Evolutionary conservation across 495 filamentous ascomycete genomes (phyloP).

Genomic region (Daldinia concentrica): DNA sequence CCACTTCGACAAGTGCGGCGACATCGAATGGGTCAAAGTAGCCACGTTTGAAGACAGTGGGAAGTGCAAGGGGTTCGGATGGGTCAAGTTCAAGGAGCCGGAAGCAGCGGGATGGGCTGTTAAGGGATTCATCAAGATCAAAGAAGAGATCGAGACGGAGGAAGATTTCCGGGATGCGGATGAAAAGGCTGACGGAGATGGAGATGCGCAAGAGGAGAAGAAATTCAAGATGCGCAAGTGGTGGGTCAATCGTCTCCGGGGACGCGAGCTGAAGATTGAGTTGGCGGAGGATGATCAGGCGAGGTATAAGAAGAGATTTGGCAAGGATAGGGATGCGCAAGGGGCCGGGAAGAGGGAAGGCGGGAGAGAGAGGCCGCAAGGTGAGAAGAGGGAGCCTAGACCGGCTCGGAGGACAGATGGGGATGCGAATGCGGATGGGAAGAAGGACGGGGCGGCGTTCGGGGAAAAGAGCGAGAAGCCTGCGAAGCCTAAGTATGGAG

Average conservation of each 20-base stretch:
- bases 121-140: constrained; percentile 76
- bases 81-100: constrained; percentile 86
- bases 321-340: constrained; percentile 73
- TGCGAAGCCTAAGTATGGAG: constrained; percentile 48
- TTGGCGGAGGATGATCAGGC: constrained; percentile 88
- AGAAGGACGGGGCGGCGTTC: constrained; percentile 30
- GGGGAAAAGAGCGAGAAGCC: constrained; percentile 34
- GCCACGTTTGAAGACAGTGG: constrained; percentile 97
- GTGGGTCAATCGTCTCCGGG: constrained; percentile 82
- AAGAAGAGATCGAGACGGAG: constrained; percentile 62
- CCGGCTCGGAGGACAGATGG: not conserved
- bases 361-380: constrained; percentile 5
- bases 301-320: constrained; percentile 92
- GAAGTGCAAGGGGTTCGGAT: constrained; percentile 97
- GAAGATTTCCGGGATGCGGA: constrained; percentile 68
- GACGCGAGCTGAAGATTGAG: constrained; percentile 85
- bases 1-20: constrained; percentile 85
- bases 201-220: constrained; percentile 48
- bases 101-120: constrained; percentile 81
- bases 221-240: constrained; percentile 74
- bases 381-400: constrained; percentile 23
- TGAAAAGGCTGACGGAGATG: constrained; percentile 55
- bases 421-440: constrained; percentile 14
- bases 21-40: constrained; percentile 78
- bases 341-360: constrained; percentile 42